Base-by-base conservation (phyloP, 208 protist genomes). In the Polymyxa betae region DNA sequence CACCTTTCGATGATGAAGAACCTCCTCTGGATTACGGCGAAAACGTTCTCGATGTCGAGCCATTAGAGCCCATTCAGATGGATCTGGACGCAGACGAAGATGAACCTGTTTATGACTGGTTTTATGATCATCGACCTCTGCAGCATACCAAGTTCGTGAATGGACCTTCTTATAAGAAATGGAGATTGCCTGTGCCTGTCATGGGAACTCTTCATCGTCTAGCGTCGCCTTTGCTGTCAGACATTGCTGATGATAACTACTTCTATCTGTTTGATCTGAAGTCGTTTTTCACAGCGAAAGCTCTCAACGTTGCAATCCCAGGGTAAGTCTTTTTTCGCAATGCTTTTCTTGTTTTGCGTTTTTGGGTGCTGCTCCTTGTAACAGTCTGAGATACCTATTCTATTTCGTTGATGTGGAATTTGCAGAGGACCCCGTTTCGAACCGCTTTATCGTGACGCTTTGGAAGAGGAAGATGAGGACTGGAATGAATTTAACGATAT, bases 401-500 rank as follows among this genome's bases (percentile, higher is more conserved):
- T 60, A 29, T 60, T 60, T 60, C 24, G 49, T 60, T 24, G 24
- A 29, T 24, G 49, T 60, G 5, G 49, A 60, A 60, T 60, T 24
- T 60, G 5, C 24, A 60, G 99, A 54, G 99, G 98, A 0, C 99
- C 99, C 5, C 99, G 99, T 92, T 98, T 97, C 91, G 99, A 99
- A 93, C 98, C 98, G n/a, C 90, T 99, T 0, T 98, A 95, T 93
- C 92, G 95, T 66, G 97, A 99, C 90, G 68, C 94, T 1, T 93
- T 96, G 1, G 92, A 95, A 38, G 94, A 93, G 32, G 94, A 97
- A 66, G 93, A 95, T 89, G 46, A 90, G 16, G 91, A 99, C 94
- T 99, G 98, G 98, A 99, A 99, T 92, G 99, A 99, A 94, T 99
- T 99, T 95, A 99, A 99, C 92, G 99, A 99, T 93, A 97, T 99